Percentiles rank a stretch among this genome's conserved stretches.
phyloP scores from a whole-genome alignment of 306 rosid species.

The Gleditsia sinensis region DNA sequence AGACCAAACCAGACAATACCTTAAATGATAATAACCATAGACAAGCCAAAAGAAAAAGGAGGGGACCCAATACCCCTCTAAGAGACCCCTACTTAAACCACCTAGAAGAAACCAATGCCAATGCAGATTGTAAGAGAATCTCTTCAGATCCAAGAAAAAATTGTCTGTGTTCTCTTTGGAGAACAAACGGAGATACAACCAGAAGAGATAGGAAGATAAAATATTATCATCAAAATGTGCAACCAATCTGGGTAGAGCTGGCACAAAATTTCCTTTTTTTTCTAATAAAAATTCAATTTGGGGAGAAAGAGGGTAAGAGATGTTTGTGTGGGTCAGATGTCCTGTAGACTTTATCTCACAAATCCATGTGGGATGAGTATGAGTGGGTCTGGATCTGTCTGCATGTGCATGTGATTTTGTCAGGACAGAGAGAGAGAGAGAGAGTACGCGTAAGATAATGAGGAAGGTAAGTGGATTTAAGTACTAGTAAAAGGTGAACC shows the following conservation, averaged over 20 bases:
- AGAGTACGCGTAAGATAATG: neutral
- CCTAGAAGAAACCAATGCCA: constrained; percentile 41
- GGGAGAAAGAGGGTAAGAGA: constrained; percentile 24
- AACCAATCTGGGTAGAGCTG: constrained; percentile 55
- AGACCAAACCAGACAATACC: constrained; percentile 46
- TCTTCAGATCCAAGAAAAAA: constrained; percentile 48
- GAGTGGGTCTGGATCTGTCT: constrained; percentile 70
- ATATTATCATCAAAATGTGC: constrained; percentile 35
- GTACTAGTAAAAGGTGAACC: neutral
- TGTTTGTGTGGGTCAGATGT: constrained; percentile 53
- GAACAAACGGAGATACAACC: constrained; percentile 44
- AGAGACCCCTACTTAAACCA: neutral
- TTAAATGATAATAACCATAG: constrained; percentile 20
- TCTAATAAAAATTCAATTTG: neutral
- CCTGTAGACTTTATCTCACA: no score
- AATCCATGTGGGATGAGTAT: constrained; percentile 65
- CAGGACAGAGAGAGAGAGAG: constrained; percentile 38
- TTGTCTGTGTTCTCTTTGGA: constrained; percentile 20
- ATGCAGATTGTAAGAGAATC: constrained; percentile 39
- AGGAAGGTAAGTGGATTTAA: neutral
- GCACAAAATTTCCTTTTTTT: neutral
- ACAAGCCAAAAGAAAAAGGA: constrained; percentile 36
- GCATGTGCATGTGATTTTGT: constrained; percentile 86
- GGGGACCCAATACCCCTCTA: constrained; percentile 29
- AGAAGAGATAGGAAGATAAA: constrained; percentile 43